Evolutionary conservation across 768 basidiomycete genomes (phyloP).

Genomic region (Pulveroboletus frians): DNA sequence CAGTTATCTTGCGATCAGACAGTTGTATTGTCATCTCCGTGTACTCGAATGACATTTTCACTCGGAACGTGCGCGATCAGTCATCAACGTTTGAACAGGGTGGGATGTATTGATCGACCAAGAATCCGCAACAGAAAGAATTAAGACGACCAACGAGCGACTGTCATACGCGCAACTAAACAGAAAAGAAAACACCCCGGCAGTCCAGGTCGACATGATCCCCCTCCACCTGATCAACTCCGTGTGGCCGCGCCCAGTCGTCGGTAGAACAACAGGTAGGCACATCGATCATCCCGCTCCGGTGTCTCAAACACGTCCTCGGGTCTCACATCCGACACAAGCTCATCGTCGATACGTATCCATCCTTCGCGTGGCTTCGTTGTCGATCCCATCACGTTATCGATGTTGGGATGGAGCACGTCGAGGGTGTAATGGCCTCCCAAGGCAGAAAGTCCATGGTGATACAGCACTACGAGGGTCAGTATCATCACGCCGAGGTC

Average conservation of each 20-base stretch:
- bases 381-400: conserved; percentile 28
- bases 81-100: no score
- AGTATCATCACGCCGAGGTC: background rate
- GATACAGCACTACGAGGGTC: conserved; percentile 65
- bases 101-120: background rate
- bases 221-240: conserved; percentile 5
- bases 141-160: background rate
- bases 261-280: conserved; percentile 85
- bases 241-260: conserved; percentile 37
- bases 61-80: no score
- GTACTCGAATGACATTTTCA: no score
- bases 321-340: conserved; percentile 63
- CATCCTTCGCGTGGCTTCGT: conserved; percentile 57
- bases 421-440: conserved; percentile 96
- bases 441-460: conserved; percentile 85
- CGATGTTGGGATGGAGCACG: conserved; percentile 70
- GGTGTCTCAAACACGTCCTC: conserved; percentile 65
- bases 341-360: conserved; percentile 93
- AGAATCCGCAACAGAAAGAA: background rate
- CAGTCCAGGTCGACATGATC: background rate
- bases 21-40: no score
- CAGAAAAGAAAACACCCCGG: background rate
- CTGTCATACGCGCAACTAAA: background rate
- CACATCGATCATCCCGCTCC: conserved; percentile 61
- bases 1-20: no score